Base-by-base conservation (phyloP, 2,329 filamentous ascomycete genomes). In the Monosporascus ibericus region DNA sequence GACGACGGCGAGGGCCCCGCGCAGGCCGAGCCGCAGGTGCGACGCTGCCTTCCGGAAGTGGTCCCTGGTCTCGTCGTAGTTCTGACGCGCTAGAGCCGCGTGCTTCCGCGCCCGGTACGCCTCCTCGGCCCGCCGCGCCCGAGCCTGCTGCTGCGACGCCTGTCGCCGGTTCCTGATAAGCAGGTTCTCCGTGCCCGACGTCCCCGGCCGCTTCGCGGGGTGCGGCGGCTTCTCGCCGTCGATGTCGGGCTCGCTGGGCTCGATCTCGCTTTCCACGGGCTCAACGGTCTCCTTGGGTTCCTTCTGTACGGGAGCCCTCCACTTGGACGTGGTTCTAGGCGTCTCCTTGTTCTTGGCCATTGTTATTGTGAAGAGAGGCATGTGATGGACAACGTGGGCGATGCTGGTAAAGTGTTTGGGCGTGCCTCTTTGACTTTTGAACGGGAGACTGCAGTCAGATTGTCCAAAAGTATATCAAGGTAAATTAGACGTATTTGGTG, bases 151-250 rank as follows among this genome's bases (percentile, higher is more conserved):
- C 51, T 70, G 62, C 14, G 70, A 70, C 27, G 72, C 72, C 40
- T 65, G 61, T 38, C 65, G 69, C 25, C 70, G 68, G 51, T 66
- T 70, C 49, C 66, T 68, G 46, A 66, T 64, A 42, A 76, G 70
- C 34, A 73, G 61, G 56, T 69, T 68, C 58, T 75, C 70, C 18
- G 74, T 77, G 51, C 70, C 71, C 0, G 72, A 71, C 15, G 74
- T 75, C 52, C 71, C 70, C 5, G 73, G 72, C 20, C 74, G 67
- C 38, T 48, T 47, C 15, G 47, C 25, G 4, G 20, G 30, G 6
- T 54, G 52, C 14, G 50, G 40, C 15, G 49, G 44, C 52, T 58
- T 56, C 48, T 54, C 52, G 30, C 30, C 30, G 30, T 34, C 30
- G 11, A 34, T 11, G 30, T 34, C 30, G 30, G 30, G 30, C 27